These are phyloP conservation scores for Dentipellis sp. DNA, from an alignment of 768 basidiomycete genomes.

Conservation along the genomic window DNA sequence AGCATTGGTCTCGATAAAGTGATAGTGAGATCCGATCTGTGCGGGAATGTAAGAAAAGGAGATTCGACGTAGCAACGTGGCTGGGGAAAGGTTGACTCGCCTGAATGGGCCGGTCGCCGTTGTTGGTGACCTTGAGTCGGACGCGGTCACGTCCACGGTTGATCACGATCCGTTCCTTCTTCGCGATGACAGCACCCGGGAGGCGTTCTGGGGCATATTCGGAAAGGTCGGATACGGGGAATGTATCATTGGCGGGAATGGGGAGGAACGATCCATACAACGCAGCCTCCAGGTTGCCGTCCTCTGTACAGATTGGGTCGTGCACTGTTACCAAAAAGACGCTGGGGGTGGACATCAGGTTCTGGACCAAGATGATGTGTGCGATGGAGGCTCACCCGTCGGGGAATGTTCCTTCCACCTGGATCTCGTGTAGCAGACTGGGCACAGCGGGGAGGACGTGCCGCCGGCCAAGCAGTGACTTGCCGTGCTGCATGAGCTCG, in stretches of 20 bases:
- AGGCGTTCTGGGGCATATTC: constrained; percentile 44
- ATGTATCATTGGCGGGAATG: constrained; percentile 52
- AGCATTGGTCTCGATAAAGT: constrained; percentile 85
- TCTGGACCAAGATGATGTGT: background rate
- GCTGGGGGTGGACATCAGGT: constrained; percentile 25
- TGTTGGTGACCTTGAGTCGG: constrained; percentile 73
- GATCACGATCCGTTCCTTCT: constrained; percentile 57
- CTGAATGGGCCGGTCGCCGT: constrained; percentile 90
- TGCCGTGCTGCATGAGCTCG: constrained; percentile 91
- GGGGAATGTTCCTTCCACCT: constrained; percentile 87
- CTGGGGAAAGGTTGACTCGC: constrained; percentile 25
- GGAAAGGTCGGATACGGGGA: constrained; percentile 44
- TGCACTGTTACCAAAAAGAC: constrained; percentile 98
- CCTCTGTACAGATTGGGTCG: constrained; percentile 82
- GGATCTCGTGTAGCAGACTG: constrained; percentile 71
- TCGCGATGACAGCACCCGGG: constrained; percentile 71
- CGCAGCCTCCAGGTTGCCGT: constrained; percentile 71
- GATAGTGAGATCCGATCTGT: constrained; percentile 91
- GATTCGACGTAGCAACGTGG: constrained; percentile 5
- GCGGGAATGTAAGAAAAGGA: constrained; percentile 2
- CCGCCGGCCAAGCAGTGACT: constrained; percentile 74
- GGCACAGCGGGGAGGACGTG: constrained; percentile 86
- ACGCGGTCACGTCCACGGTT: constrained; percentile 69
- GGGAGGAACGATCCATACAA: constrained; percentile 95
- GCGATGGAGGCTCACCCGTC: constrained; percentile 52